Evolutionary conservation across 2,329 filamentous ascomycete species (phyloP), one percentile per base, ranked within the genome.

Genomic region (Apiospora rasikravindrae): DNA sequence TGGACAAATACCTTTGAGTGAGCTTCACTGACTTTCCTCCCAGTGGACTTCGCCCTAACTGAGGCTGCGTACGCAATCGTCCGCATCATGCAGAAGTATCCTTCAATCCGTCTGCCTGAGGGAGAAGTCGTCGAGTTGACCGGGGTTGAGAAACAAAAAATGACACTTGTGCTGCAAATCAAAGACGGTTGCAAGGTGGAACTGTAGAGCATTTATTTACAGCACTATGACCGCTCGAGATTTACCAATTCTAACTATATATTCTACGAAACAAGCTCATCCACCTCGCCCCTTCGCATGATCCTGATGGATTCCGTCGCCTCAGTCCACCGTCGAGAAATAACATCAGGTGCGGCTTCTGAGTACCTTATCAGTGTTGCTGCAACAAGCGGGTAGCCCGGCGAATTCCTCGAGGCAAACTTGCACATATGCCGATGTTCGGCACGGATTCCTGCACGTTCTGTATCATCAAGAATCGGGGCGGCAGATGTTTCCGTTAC

Each of bases 401-500:
- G 70, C 2, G 73, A 24, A 40, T 69, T 64, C 13, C 73, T 67
- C 26, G 70, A 71, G 19, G 64, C 37, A 29, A 74, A 74, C 40
- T 67, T 73, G 57, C 72, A 73, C 69, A 74, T 74, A n/a, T 64
- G 67, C 61, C 66, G 42, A 64, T 74, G 73, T 22, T 73, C 69
- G 1, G 69, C 67, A 37, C 70, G 42, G 22, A 74, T 40, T 0
- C 73, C 73, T 40, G 72, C 72, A 40, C 72, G 69, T 42, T 74
- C 72, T 22, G 73, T 74, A 45, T 74, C 71, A 51, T 73, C 73
- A 22, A 74, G 53, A 40, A 74, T 74, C 6, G 73, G 73, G 2
- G 70, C 73, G 19, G 73, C 72, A n/a, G 72, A 74, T 14, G 33
- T 69, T 42, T 74, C 72, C 22, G 53, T 68, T 26, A 45, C 42